A percentile compares a stretch with the other conserved stretches of the same genome.
Evolutionary conservation across 768 basidiomycete genomes (phyloP).

Genomic region (Lanmaoa rubissima): DNA sequence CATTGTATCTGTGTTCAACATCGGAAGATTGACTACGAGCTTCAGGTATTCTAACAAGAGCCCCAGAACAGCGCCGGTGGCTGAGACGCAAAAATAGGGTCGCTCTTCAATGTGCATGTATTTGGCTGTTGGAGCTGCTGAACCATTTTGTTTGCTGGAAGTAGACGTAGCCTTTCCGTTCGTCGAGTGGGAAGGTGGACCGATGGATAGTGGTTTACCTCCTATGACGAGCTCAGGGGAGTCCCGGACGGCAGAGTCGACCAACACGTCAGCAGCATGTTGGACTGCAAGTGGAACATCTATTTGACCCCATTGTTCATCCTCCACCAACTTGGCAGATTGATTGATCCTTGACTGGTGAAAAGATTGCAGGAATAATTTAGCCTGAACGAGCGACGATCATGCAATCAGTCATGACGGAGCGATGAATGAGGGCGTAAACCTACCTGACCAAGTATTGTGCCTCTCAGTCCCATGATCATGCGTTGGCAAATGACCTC

Average conservation of each 20-base stretch:
- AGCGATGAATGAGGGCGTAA: slow-evolving; percentile 1
- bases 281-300: slow-evolving; percentile 68
- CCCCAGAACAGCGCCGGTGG: slow-evolving; percentile 71
- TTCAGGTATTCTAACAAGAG: slow-evolving; percentile 84
- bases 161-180: slow-evolving; percentile 15
- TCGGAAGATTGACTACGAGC: slow-evolving; percentile 82
- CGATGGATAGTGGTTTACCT: not conserved
- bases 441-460: slow-evolving; percentile 75
- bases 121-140: slow-evolving; percentile 42
- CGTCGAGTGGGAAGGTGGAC: not conserved
- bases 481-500: slow-evolving; percentile 85
- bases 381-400: slow-evolving; percentile 52
- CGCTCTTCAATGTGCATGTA: slow-evolving; percentile 79
- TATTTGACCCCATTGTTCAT: slow-evolving; percentile 88
- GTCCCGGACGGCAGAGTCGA: slow-evolving; percentile 81
- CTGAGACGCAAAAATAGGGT: slow-evolving; percentile 80
- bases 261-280: slow-evolving; percentile 65
- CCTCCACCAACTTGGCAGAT: slow-evolving; percentile 89
- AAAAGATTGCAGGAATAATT: slow-evolving; percentile 81
- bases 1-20: slow-evolving; percentile 95
- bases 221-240: slow-evolving; percentile 62
- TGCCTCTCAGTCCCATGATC: slow-evolving; percentile 91
- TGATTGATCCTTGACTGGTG: slow-evolving; percentile 77
- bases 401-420: not conserved
- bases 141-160: slow-evolving; percentile 21